Conservation (phyloP, 495 filamentous ascomycete species). For the Trichoderma reesei region DNA sequence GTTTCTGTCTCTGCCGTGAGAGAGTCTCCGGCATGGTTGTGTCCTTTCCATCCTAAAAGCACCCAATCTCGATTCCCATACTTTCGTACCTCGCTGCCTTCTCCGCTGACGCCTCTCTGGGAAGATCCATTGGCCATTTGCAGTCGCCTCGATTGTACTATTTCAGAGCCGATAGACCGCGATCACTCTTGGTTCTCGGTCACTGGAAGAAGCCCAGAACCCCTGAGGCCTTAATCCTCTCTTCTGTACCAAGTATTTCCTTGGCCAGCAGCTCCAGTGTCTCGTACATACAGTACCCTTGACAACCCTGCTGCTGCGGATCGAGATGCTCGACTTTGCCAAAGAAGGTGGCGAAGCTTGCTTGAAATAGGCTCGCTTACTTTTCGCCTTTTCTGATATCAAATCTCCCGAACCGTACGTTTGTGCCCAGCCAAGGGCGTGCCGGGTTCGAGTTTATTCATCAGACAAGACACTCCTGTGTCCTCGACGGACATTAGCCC, state of each 20-base stretch:
- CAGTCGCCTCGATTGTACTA: background rate
- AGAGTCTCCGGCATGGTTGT: background rate
- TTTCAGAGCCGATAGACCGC: background rate
- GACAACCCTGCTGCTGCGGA: background rate
- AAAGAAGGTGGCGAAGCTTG: background rate
- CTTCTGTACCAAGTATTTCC: background rate
- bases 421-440: background rate
- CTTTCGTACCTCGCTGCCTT: background rate
- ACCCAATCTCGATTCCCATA: background rate
- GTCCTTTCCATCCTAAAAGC: background rate
- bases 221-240: background rate
- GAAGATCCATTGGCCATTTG: background rate
- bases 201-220: background rate
- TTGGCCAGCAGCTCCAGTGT: background rate
- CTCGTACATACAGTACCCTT: background rate
- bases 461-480: background rate
- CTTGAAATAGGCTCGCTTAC: conserved; percentile 1
- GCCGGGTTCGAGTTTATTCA: background rate
- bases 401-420: background rate
- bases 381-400: background rate
- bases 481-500: background rate
- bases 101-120: background rate
- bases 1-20: background rate
- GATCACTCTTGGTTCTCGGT: background rate
- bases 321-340: background rate